Percentiles rank a stretch among this genome's conserved stretches.
Conservation (phyloP, 2,329 filamentous ascomycete genomes). For the Ophiostoma australiae region DNA sequence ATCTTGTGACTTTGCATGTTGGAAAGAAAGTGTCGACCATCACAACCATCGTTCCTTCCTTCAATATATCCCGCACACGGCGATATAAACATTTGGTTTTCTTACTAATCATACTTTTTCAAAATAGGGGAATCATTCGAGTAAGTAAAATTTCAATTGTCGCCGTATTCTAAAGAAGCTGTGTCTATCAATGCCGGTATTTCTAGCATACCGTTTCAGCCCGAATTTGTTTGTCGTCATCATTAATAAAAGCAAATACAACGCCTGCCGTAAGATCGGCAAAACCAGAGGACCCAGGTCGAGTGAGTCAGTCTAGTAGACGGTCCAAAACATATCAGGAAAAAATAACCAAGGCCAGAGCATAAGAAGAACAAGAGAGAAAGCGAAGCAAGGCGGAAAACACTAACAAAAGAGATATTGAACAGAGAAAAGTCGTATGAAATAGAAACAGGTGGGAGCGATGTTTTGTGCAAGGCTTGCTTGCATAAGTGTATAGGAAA, state of each 20-base stretch:
- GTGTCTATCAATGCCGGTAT: constrained; percentile 1
- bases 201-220: background rate
- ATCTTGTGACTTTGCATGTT: background rate
- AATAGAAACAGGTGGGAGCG: background rate
- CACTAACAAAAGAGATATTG: background rate
- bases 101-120: background rate
- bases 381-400: background rate
- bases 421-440: background rate
- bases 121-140: background rate
- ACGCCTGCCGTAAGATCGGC: background rate
- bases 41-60: background rate
- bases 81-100: background rate
- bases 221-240: constrained; percentile 6
- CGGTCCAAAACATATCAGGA: background rate
- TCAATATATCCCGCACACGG: background rate
- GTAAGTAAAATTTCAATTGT: background rate
- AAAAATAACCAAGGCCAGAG: background rate
- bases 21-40: background rate
- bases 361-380: background rate
- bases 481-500: background rate
- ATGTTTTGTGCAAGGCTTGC: background rate
- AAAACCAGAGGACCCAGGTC: background rate
- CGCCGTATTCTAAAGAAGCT: background rate
- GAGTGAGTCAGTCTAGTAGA: background rate
- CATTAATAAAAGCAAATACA: background rate